Evolutionary conservation across 2,329 filamentous ascomycete species (phyloP).

Genomic region (Pyricularia grisea): DNA sequence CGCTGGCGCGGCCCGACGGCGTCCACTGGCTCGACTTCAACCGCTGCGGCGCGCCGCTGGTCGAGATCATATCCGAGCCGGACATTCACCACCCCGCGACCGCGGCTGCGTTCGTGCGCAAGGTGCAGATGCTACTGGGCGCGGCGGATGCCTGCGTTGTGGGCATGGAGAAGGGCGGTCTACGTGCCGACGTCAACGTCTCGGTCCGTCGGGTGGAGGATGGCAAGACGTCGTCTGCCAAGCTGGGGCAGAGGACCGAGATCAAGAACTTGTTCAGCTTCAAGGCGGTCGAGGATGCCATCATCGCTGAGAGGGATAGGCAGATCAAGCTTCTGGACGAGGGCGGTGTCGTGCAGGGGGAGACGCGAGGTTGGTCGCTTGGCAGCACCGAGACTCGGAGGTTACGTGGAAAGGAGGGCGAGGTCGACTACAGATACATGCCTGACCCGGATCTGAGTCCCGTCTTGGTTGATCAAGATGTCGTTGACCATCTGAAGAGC

Average conservation of each 20-base stretch:
- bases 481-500: conserved; percentile 53
- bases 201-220: conserved; percentile 58
- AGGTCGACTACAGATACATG: conserved; percentile 98
- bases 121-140: conserved; percentile 73
- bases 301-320: conserved; percentile 80
- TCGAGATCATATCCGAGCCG: conserved; percentile 91
- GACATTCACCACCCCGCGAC: conserved; percentile 81
- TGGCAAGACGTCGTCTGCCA: conserved; percentile 10
- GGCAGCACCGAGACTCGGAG: conserved; percentile 73
- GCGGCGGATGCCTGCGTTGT: conserved; percentile 77
- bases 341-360: conserved; percentile 67
- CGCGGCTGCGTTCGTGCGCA: conserved; percentile 79
- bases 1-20: conserved; percentile 64
- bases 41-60: conserved; percentile 78
- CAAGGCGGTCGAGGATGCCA: conserved; percentile 90
- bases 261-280: conserved; percentile 97
- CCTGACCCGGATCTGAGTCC: conserved; percentile 86
- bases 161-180: conserved; percentile 87
- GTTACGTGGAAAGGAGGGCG: conserved; percentile 86
- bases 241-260: conserved; percentile 79
- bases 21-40: conserved; percentile 87
- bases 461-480: conserved; percentile 61
- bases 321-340: conserved; percentile 74
- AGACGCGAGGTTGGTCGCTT: conserved; percentile 89
- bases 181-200: conserved; percentile 92